Evolutionary conservation across 371 early-diverging fungal species (phyloP), one percentile per base, ranked within the genome.

Genomic region (Lichtheimia ornata): DNA sequence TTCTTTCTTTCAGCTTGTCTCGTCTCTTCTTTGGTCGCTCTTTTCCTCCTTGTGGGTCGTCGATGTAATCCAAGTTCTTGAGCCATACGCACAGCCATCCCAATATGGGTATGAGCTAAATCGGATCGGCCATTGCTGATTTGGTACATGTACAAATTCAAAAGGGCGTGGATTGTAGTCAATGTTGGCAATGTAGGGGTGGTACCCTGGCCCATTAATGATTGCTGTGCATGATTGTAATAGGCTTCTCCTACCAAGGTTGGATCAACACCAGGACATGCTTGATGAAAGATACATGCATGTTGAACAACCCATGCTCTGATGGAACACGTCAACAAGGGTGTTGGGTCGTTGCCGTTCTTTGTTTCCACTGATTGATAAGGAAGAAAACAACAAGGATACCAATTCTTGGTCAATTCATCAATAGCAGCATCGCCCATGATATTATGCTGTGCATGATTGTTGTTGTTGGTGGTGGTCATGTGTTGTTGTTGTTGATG

Each of bases 91-190:
- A 84, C 83, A 0, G 84, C 86, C 50, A 86, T 65, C 20, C 86
- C 84, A 52, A 81, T 84, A 40, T 86, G 84, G 27, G 83, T 73
- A 63, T 83, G 83, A 14, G 84, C 81, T 47, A 83, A 61, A 56
- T 80, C 78, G 2, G 86, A 79, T n/a, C 83, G 72, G 18, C 83
- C 86, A 28, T 77, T 74, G 58, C 75, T 80, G 20, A 84, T 61
- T 52, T 86, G 86, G 42, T 84, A 86, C 84, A 84, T 84, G 72
- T 86, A 86, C 5, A 86, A 66, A 50, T 84, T 82, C 50, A 86
- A 63, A 0, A 86, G 64, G 0, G 86, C 84, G 40, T 86, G 84
- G 17, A 86, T 72, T 2, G 86, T 84, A 2, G 72, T 72, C 30
- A 30, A 30, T 30, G 3, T 47, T 9, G 17, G 2, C 17, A 81